Evolutionary conservation across 2,329 filamentous ascomycete species (phyloP).

Genomic region (Sporothrix pseudoabietina): DNA sequence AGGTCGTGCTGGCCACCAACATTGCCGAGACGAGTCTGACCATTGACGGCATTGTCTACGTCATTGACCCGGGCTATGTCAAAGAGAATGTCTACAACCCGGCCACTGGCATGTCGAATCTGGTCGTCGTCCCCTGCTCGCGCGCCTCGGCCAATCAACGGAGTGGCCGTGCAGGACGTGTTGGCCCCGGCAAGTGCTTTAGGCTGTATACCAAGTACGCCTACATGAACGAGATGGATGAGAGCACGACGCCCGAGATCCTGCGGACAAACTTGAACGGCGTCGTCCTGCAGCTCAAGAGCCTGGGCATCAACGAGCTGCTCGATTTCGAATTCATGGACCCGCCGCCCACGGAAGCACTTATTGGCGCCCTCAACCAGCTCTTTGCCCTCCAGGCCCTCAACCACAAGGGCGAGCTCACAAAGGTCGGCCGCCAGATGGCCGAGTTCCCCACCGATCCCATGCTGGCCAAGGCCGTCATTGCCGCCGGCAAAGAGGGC

Average conservation of each 20-base stretch:
- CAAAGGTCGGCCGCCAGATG: conserved; percentile 90
- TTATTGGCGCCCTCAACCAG: conserved; percentile 86
- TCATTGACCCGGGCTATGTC: conserved; percentile 92
- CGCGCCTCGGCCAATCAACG: conserved; percentile 91
- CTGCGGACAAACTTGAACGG: conserved; percentile 84
- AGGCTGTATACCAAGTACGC: conserved; percentile 90
- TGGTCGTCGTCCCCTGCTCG: conserved; percentile 89
- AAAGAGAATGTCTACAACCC: conserved; percentile 96
- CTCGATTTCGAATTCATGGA: conserved; percentile 97
- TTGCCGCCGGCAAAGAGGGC: conserved; percentile 86
- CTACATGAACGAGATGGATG: conserved; percentile 92
- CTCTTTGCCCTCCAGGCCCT: conserved; percentile 88
- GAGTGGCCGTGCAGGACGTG: conserved; percentile 88
- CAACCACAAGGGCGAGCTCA: conserved; percentile 85
- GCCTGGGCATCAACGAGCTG: conserved; percentile 86
- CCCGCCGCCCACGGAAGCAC: conserved; percentile 81
- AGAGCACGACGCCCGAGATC: conserved; percentile 90
- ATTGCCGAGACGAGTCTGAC: conserved; percentile 96
- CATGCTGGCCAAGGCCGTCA: conserved; percentile 84
- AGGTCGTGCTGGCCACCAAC: conserved; percentile 93
- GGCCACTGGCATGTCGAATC: conserved; percentile 85
- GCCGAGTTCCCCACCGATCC: conserved; percentile 71
- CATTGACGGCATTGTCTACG: conserved; percentile 93
- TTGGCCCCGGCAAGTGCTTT: conserved; percentile 90
- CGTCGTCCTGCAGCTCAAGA: conserved; percentile 83